Conservation (phyloP, 2,329 filamentous ascomycete genomes). For the Colletotrichum melonis region DNA sequence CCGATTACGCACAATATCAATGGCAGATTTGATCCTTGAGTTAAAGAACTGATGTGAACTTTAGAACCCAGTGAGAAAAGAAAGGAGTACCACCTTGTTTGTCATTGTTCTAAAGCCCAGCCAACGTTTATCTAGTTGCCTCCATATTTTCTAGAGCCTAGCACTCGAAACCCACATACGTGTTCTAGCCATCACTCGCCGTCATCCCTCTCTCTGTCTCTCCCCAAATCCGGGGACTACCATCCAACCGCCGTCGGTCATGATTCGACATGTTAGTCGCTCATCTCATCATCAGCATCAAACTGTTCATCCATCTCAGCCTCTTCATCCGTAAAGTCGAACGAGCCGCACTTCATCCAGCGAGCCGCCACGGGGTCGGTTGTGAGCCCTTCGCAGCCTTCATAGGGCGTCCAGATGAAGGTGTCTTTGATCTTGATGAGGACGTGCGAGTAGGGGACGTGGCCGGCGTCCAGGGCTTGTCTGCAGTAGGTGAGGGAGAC, state of each 20-base stretch:
- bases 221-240: too few species aligned
- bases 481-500: neutral
- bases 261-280: too few species aligned
- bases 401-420: neutral
- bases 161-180: too few species aligned
- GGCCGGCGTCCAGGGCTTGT: neutral
- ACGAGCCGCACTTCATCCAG: neutral
- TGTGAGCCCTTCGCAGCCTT: neutral
- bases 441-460: neutral
- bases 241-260: too few species aligned
- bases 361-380: too few species aligned
- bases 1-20: constrained; percentile 29
- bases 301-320: neutral
- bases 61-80: neutral
- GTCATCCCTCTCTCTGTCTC: too few species aligned
- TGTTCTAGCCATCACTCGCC: too few species aligned
- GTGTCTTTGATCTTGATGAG: neutral
- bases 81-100: neutral
- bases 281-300: too few species aligned
- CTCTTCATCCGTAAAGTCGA: neutral
- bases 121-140: neutral
- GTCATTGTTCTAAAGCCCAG: neutral
- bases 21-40: constrained; percentile 4
- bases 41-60: constrained; percentile 16
- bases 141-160: neutral